Evolutionary conservation across 139 green algal genomes (phyloP).

Genomic region (Coelastrella sp.): DNA sequence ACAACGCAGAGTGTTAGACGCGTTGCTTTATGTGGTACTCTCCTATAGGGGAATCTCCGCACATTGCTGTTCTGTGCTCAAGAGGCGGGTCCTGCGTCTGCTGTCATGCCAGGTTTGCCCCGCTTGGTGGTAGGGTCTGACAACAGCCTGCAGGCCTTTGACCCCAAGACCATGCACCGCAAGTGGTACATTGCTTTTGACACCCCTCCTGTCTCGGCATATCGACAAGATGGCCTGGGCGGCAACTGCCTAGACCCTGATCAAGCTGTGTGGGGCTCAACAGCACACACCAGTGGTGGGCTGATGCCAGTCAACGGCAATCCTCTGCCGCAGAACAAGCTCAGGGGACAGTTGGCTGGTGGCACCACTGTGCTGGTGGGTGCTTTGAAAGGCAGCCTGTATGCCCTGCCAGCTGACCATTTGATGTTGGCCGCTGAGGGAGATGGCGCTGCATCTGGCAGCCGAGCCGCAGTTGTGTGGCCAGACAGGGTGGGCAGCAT

Average conservation of each 20-base stretch:
- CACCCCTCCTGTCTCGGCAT: constrained; percentile 74
- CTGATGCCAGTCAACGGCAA: neutral
- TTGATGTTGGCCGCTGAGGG: constrained; percentile 51
- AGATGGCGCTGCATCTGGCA: neutral
- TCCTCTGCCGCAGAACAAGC: neutral
- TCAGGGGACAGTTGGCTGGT: neutral
- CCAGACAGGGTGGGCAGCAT: constrained; percentile 2
- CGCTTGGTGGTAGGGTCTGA: constrained; percentile 58
- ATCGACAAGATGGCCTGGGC: constrained; percentile 16
- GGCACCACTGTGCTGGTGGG: constrained; percentile 64
- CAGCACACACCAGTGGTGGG: constrained; percentile 10
- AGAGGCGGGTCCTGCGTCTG: too few relatives aligned
- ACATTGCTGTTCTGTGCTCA: too few relatives aligned
- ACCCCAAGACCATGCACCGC: constrained; percentile 60
- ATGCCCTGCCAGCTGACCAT: constrained; percentile 71
- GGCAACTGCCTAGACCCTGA: constrained; percentile 33
- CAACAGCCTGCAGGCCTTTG: constrained; percentile 68
- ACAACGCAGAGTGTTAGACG: too few relatives aligned
- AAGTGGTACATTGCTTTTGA: constrained; percentile 77
- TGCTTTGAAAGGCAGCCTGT: constrained; percentile 56
- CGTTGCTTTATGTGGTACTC: too few relatives aligned
- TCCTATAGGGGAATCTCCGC: too few relatives aligned
- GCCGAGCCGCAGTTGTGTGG: constrained; percentile 26
- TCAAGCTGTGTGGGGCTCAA: neutral
- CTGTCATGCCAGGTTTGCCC: constrained; percentile 29